A percentile compares a stretch with the other conserved stretches of the same genome.
Conservation (phyloP, 2,329 filamentous ascomycete genomes). For the Alternaria sp. region DNA sequence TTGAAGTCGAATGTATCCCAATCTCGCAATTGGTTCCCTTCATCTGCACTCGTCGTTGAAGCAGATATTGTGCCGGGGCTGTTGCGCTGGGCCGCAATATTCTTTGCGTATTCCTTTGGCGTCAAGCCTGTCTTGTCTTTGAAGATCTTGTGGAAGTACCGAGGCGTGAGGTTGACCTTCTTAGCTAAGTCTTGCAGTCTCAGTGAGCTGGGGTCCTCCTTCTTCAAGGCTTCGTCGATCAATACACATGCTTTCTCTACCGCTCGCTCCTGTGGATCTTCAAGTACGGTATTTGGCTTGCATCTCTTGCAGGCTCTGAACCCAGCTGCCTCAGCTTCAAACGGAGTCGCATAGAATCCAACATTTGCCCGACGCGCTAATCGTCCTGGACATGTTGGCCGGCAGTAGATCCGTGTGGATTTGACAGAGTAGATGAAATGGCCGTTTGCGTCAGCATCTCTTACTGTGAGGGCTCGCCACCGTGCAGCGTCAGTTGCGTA, state of each 20-base stretch:
- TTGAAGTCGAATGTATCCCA: constrained; percentile 37
- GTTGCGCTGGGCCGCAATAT: constrained; percentile 19
- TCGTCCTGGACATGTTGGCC: constrained; percentile 67
- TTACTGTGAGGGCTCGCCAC: constrained; percentile 55
- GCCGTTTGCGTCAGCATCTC: constrained; percentile 54
- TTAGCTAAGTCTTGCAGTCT: constrained; percentile 60
- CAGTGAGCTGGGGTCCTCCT: constrained; percentile 30
- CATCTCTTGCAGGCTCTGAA: constrained; percentile 68
- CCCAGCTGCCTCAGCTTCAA: constrained; percentile 58
- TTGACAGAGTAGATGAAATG: constrained; percentile 65
- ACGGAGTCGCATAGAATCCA: constrained; percentile 59
- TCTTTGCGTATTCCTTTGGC: constrained; percentile 55
- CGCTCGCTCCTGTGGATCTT: constrained; percentile 56
- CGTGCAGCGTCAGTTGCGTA: constrained; percentile 45
- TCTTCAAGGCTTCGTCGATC: constrained; percentile 35
- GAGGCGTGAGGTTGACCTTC: constrained; percentile 62
- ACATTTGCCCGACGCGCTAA: constrained; percentile 66
- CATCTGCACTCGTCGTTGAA: constrained; percentile 8
- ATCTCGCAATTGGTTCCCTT: constrained; percentile 17
- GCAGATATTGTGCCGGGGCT: constrained; percentile 12
- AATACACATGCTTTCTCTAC: constrained; percentile 51
- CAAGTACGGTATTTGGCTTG: constrained; percentile 53
- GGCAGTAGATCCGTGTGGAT: constrained; percentile 67
- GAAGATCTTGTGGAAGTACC: constrained; percentile 68
- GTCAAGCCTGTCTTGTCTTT: constrained; percentile 64